Base-by-base conservation (phyloP, 179 eudicot genomes). In the Nepenthes alata region DNA sequence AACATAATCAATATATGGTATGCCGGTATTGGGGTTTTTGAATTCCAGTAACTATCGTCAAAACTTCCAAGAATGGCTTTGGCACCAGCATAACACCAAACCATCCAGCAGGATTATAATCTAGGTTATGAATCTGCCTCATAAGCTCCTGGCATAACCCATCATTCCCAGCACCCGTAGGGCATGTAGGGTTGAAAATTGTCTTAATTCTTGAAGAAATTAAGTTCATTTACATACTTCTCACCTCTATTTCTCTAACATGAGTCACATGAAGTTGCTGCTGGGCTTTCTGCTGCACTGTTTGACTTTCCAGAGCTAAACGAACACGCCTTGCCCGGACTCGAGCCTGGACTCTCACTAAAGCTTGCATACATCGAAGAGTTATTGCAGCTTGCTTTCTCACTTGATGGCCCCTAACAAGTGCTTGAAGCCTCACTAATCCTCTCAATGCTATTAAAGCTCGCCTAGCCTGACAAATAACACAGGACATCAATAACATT, bases 221-320 rank as follows among this genome's bases (percentile, higher is more conserved):
- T 25, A 25, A 25, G 25, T 25, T 25, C 5, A 50, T 11, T 50
- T 3, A 1, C 16, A 38, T 11, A 44, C 13, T 49, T 57, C 15
- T 70, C 61, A 75, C 83, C 80, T 79, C 83, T 66, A 78, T 91
- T 85, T 89, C 89, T 65, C 80, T 79, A 69, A 91, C 96, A 69
- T 65, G 95, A 55, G 84, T 83, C 44, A 84, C 95, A 37, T 84
- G 74, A 66, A 76, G 72, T 55, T 79, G 80, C 55, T 79, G 83
- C 35, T 78, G 77, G 14, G 62, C 66, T 63, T 67, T 79, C 41
- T 75, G 69, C 52, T 75, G 70, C 25, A 36, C 60, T 63, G 78
- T 75, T 67, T 79, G 64, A 64, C 60, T 55, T 61, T 79, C 83
- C 74, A 79, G 58, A 12, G 83, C 77, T 52, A 79, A 57, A 37